A percentile compares a stretch with the other conserved stretches of the same genome.
Evolutionary conservation across 1,139 yeast species (phyloP).

Genomic region (Yarrowia galli): DNA sequence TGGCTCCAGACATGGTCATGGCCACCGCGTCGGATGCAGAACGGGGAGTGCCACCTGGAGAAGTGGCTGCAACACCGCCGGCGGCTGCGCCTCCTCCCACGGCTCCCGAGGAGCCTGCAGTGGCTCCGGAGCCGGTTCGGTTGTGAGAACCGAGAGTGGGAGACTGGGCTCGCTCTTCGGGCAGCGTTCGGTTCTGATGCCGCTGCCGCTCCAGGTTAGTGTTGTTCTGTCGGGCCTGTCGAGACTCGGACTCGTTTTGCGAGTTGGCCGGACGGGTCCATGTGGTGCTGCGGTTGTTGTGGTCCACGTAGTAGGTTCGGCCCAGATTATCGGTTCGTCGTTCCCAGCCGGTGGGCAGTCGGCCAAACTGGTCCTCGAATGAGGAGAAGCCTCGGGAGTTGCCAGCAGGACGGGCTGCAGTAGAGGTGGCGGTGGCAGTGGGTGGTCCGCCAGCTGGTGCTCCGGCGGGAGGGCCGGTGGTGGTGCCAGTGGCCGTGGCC

Average conservation of each 20-base stretch:
- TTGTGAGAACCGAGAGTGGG: slow-evolving; percentile 42
- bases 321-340: slow-evolving; percentile 97
- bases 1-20: slow-evolving; percentile 76
- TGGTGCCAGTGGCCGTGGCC: slow-evolving; percentile 43
- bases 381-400: slow-evolving; percentile 42
- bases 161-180: slow-evolving; percentile 63
- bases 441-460: slow-evolving; percentile 37
- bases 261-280: slow-evolving; percentile 92
- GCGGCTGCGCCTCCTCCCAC: slow-evolving; percentile 44
- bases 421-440: slow-evolving; percentile 37
- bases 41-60: slow-evolving; percentile 45
- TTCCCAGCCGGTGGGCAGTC: slow-evolving; percentile 99
- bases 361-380: slow-evolving; percentile 95
- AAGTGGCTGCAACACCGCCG: slow-evolving; percentile 48
- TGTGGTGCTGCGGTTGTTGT: slow-evolving; percentile 94
- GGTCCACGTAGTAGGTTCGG: slow-evolving; percentile 96
- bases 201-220: slow-evolving; percentile 91
- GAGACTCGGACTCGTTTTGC: slow-evolving; percentile 53
- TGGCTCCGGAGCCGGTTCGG: slow-evolving; percentile 43
- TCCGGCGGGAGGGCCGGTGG: slow-evolving; percentile 39
- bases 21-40: slow-evolving; percentile 50
- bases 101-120: slow-evolving; percentile 46
- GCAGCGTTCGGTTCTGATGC: slow-evolving; percentile 88
- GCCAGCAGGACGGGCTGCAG: slow-evolving; percentile 40
- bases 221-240: slow-evolving; percentile 57